Evolutionary conservation across 768 basidiomycete species (phyloP).

Genomic region (Pluteus cervinus): DNA sequence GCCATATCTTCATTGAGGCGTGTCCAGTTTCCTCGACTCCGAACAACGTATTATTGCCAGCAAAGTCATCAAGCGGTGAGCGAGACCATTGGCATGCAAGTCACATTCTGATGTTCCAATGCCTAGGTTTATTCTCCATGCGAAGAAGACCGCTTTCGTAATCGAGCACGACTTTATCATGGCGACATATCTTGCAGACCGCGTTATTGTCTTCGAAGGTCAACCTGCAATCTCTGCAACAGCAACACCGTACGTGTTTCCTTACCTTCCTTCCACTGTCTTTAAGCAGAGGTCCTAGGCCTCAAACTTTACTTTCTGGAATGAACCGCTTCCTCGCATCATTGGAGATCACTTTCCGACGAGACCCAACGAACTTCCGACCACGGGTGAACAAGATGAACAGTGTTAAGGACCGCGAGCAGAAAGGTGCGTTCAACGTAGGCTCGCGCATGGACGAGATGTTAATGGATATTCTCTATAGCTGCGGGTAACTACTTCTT

Average conservation of each 20-base stretch:
- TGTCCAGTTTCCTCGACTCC: slow-evolving; percentile 86
- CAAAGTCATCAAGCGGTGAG: slow-evolving; percentile 94
- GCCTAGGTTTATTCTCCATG: slow-evolving; percentile 82
- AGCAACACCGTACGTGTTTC: slow-evolving; percentile 72
- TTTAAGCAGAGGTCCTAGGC: slow-evolving; percentile 37
- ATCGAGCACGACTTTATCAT: slow-evolving; percentile 99
- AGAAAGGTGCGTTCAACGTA: slow-evolving; percentile 53
- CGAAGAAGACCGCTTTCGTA: slow-evolving; percentile 97
- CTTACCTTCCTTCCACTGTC: neutral
- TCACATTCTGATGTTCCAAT: neutral
- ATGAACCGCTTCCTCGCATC: slow-evolving; percentile 98
- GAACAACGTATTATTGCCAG: slow-evolving; percentile 98
- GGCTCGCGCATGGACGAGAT: slow-evolving; percentile 1
- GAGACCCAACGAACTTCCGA: slow-evolving; percentile 93
- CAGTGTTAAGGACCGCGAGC: slow-evolving; percentile 84
- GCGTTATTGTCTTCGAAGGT: slow-evolving; percentile 91
- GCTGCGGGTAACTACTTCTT: slow-evolving; percentile 88
- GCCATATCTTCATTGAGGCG: neutral
- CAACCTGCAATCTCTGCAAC: slow-evolving; percentile 83
- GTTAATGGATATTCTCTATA: slow-evolving; percentile 20
- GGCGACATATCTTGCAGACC: slow-evolving; percentile 98
- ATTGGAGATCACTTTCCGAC: slow-evolving; percentile 95
- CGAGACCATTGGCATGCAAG: slow-evolving; percentile 7
- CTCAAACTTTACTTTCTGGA: slow-evolving; percentile 89
- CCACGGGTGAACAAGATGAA: slow-evolving; percentile 83